These are phyloP conservation scores for Colletotrichum navitas DNA, from an alignment of 2,329 filamentous ascomycete genomes.

Conservation along the genomic window DNA sequence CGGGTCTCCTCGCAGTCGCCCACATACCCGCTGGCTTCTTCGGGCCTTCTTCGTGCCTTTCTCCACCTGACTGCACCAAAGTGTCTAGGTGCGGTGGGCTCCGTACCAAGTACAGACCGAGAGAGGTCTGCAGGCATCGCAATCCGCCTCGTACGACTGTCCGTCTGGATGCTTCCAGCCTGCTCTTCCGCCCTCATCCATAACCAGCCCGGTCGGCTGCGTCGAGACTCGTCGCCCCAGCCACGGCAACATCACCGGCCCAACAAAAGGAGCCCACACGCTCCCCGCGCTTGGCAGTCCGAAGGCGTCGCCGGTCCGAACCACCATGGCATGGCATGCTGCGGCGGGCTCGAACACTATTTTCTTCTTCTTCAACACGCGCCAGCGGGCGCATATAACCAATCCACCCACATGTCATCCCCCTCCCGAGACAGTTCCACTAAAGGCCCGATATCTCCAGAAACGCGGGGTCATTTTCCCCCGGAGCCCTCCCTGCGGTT, in stretches of 20 bases:
- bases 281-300: not conserved
- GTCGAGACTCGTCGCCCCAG: not conserved
- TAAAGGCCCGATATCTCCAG: slow-evolving; percentile 30
- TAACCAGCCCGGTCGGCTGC: not conserved
- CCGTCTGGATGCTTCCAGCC: not conserved
- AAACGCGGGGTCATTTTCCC: slow-evolving; percentile 9
- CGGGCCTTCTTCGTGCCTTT: slow-evolving; percentile 35
- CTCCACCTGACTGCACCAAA: not conserved
- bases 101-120: not conserved
- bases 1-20: slow-evolving; percentile 3
- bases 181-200: not conserved
- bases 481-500: not conserved
- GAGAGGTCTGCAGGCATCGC: not conserved
- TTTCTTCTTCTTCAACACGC: not conserved
- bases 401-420: not conserved
- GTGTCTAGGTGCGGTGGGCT: too few relatives aligned
- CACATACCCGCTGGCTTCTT: slow-evolving; percentile 33
- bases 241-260: too few relatives aligned
- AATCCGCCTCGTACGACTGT: not conserved
- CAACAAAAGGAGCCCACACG: not conserved
- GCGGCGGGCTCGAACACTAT: not conserved
- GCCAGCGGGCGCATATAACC: not conserved
- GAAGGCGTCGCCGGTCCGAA: not conserved
- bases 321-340: not conserved
- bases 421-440: slow-evolving; percentile 13